phyloP scores from a whole-genome alignment of 805 yeast genomes.

The Candida ascalaphidarum region DNA sequence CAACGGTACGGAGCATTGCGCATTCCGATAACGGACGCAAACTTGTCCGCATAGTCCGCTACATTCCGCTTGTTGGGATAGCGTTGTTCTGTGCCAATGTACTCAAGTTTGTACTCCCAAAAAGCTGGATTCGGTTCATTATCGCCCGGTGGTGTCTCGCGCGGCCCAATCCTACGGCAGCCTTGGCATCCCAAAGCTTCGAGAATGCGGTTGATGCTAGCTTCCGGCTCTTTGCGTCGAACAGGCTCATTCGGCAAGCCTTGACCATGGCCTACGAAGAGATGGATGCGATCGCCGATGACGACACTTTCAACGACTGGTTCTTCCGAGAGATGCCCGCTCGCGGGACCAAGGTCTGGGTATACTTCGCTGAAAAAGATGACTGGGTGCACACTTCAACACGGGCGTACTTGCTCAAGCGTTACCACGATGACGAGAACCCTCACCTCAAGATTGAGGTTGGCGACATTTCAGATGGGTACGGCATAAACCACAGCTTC shows the following conservation, averaged over 20 bases:
- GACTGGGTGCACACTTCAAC: constrained; percentile 57
- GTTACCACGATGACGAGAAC: constrained; percentile 21
- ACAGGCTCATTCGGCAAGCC: constrained; percentile 43
- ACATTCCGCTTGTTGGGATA: constrained; percentile 18
- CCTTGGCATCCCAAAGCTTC: constrained; percentile 15
- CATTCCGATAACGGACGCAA: constrained; percentile 24
- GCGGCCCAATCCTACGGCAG: constrained; percentile 10
- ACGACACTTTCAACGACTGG: constrained; percentile 42
- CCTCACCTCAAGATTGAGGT: constrained; percentile 20
- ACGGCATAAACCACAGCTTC: constrained; percentile 48
- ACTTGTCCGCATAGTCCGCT: constrained; percentile 14
- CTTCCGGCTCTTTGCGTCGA: constrained; percentile 29
- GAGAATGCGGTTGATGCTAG: constrained; percentile 36
- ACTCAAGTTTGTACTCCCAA: constrained; percentile 25
- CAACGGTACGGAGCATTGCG: constrained; percentile 61
- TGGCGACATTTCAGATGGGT: constrained; percentile 13
- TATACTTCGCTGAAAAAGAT: constrained; percentile 49
- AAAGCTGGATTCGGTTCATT: constrained; percentile 10
- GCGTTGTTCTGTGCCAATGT: constrained; percentile 15
- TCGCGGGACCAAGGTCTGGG: constrained; percentile 35
- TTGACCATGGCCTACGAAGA: constrained; percentile 53
- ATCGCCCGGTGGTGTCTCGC: constrained; percentile 17
- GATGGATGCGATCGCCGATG: constrained; percentile 42
- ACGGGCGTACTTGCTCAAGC: constrained; percentile 32
- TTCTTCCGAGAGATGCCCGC: constrained; percentile 22